phyloP scores from a whole-genome alignment of 2,329 filamentous ascomycete genomes.

The Phaeosphaeria sp. region DNA sequence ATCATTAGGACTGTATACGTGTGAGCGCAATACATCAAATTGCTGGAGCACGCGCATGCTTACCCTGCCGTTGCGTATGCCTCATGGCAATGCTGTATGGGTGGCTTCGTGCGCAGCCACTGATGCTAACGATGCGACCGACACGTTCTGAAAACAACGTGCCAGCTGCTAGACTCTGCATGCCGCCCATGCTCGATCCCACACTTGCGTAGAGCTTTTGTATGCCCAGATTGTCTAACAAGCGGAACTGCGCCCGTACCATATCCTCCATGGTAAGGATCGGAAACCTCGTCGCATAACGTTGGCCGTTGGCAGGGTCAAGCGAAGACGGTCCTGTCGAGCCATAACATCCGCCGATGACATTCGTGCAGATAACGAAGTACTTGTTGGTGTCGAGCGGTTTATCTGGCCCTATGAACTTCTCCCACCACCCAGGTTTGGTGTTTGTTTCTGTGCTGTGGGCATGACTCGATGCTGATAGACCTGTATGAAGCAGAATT shows the following conservation, averaged over 20 bases:
- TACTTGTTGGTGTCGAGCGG: slow-evolving; percentile 91
- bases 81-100: slow-evolving; percentile 99
- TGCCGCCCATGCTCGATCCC: slow-evolving; percentile 96
- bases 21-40: slow-evolving; percentile 10
- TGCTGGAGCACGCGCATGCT: slow-evolving; percentile 3
- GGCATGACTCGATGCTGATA: slow-evolving; percentile 97
- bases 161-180: slow-evolving; percentile 92
- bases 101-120: slow-evolving; percentile 90
- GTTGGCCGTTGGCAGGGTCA: slow-evolving; percentile 85
- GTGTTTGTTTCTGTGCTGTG: slow-evolving; percentile 88
- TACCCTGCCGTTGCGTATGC: slow-evolving; percentile 87
- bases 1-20: slow-evolving; percentile 80
- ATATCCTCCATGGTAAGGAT: slow-evolving; percentile 97
- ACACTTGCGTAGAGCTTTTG: slow-evolving; percentile 86
- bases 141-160: slow-evolving; percentile 83
- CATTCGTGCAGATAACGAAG: slow-evolving; percentile 94
- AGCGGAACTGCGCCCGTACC: slow-evolving; percentile 91
- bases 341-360: slow-evolving; percentile 93
- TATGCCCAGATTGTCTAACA: slow-evolving; percentile 81
- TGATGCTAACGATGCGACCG: slow-evolving; percentile 83
- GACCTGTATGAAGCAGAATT: slow-evolving; percentile 89
- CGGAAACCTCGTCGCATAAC: slow-evolving; percentile 92
- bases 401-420: slow-evolving; percentile 88
- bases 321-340: slow-evolving; percentile 89
- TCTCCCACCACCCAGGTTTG: slow-evolving; percentile 97